phyloP scores from a whole-genome alignment of 208 protist species.

The Zelonia costaricensis region DNA sequence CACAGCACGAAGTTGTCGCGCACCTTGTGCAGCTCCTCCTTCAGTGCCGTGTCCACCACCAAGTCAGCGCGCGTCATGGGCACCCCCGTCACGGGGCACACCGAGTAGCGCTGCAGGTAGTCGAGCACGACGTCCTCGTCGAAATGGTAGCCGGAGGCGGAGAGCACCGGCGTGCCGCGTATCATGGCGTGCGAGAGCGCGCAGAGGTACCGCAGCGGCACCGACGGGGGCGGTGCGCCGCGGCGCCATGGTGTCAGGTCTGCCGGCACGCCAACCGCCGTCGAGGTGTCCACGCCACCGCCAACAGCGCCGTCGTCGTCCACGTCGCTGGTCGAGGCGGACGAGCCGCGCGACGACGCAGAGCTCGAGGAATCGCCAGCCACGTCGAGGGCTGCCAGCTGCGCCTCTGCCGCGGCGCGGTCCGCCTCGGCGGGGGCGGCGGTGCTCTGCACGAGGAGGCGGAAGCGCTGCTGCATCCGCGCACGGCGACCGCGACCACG shows the following conservation, averaged over 20 bases:
- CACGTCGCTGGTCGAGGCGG: background rate
- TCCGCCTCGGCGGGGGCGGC: background rate
- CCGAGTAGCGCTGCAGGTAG: conserved; percentile 26
- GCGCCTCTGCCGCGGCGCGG: conserved; percentile 1
- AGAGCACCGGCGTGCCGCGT: conserved; percentile 32
- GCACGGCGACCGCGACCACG: conserved; percentile 6
- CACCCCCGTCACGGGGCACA: conserved; percentile 50
- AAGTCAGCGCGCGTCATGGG: conserved; percentile 35
- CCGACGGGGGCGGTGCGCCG: conserved; percentile 22
- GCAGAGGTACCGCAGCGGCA: conserved; percentile 51
- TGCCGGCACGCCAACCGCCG: background rate
- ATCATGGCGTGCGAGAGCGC: conserved; percentile 45
- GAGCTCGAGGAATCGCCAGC: background rate
- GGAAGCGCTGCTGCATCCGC: conserved; percentile 11
- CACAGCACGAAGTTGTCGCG: conserved; percentile 43
- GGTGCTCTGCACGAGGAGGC: conserved; percentile 6
- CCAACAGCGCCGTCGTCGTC: background rate
- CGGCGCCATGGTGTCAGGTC: conserved; percentile 38
- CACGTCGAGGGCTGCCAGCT: conserved; percentile 3
- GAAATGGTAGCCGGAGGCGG: conserved; percentile 51
- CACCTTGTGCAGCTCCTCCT: conserved; percentile 39
- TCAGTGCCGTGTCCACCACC: conserved; percentile 38
- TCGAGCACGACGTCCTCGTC: conserved; percentile 42
- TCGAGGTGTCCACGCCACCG: background rate
- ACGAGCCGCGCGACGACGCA: too few relatives aligned